These are phyloP conservation scores for Spathaspora girioi DNA, from an alignment of 805 yeast genomes.

Conservation along the genomic window DNA sequence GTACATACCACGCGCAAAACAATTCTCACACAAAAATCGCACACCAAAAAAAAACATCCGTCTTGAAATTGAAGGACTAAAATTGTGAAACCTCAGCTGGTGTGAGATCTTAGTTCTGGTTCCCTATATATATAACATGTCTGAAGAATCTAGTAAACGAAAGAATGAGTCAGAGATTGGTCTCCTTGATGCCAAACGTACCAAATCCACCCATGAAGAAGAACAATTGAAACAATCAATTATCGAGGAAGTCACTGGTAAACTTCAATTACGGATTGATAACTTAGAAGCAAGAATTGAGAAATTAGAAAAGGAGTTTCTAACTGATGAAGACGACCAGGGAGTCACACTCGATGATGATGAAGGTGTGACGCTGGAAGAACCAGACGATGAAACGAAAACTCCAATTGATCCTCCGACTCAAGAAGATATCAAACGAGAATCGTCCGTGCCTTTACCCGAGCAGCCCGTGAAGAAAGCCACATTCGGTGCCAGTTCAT, in stretches of 20 bases:
- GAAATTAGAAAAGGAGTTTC: constrained; percentile 4
- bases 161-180: constrained; percentile 12
- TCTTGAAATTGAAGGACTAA: background rate
- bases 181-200: constrained; percentile 4
- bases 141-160: constrained; percentile 16
- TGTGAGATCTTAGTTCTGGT: too few relatives aligned
- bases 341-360: background rate
- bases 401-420: background rate
- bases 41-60: background rate
- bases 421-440: background rate
- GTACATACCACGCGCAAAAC: background rate
- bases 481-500: constrained; percentile 19
- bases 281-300: constrained; percentile 7
- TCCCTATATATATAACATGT: constrained; percentile 7
- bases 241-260: constrained; percentile 23
- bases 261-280: constrained; percentile 12
- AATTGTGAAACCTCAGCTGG: background rate
- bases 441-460: background rate
- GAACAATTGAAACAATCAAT: constrained; percentile 27
- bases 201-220: constrained; percentile 15
- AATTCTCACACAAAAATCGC: background rate
- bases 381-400: background rate
- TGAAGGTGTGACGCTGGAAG: background rate
- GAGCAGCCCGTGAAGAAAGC: constrained; percentile 1
- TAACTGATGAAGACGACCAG: background rate